phyloP scores from a whole-genome alignment of 2,329 filamentous ascomycete genomes.

The Trichocomaceae sp. region DNA sequence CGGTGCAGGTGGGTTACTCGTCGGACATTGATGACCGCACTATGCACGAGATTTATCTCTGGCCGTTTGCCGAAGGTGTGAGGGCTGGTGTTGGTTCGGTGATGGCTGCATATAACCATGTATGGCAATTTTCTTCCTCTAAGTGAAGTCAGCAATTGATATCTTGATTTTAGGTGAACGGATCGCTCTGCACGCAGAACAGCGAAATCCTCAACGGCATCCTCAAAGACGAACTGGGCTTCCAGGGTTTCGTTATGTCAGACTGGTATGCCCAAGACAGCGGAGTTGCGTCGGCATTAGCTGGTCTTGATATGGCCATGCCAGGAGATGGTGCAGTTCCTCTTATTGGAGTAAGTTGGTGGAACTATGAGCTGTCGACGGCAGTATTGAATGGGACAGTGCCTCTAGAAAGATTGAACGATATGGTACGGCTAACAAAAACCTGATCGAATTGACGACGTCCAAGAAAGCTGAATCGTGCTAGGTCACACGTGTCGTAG shows the following conservation, averaged over 20 bases:
- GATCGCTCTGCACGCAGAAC: slow-evolving; percentile 61
- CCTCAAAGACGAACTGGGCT: slow-evolving; percentile 66
- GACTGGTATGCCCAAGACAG: slow-evolving; percentile 62
- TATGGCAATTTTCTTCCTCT: slow-evolving; percentile 15
- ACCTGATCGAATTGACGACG: background rate
- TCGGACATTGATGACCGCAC: slow-evolving; percentile 48
- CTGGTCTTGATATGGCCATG: slow-evolving; percentile 65
- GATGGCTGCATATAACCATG: slow-evolving; percentile 41
- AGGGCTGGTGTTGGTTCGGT: slow-evolving; percentile 43
- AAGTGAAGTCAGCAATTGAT: background rate
- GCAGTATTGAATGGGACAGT: slow-evolving; percentile 53
- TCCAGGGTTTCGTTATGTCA: slow-evolving; percentile 64
- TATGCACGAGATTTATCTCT: slow-evolving; percentile 41
- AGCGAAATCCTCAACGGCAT: slow-evolving; percentile 62
- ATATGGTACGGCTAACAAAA: slow-evolving; percentile 32
- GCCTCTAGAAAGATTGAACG: slow-evolving; percentile 51
- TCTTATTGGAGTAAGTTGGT: slow-evolving; percentile 48
- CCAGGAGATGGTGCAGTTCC: slow-evolving; percentile 53
- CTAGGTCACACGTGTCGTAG: slow-evolving; percentile 49
- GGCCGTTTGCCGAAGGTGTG: slow-evolving; percentile 47
- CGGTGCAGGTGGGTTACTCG: slow-evolving; percentile 34
- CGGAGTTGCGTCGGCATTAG: slow-evolving; percentile 53
- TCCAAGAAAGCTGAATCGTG: slow-evolving; percentile 9
- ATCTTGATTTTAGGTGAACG: slow-evolving; percentile 48
- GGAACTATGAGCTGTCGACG: slow-evolving; percentile 50